Percentiles rank a stretch among this genome's conserved stretches.
Conservation (phyloP, 75 land plant species). For the Cupressus sempervirens region DNA sequence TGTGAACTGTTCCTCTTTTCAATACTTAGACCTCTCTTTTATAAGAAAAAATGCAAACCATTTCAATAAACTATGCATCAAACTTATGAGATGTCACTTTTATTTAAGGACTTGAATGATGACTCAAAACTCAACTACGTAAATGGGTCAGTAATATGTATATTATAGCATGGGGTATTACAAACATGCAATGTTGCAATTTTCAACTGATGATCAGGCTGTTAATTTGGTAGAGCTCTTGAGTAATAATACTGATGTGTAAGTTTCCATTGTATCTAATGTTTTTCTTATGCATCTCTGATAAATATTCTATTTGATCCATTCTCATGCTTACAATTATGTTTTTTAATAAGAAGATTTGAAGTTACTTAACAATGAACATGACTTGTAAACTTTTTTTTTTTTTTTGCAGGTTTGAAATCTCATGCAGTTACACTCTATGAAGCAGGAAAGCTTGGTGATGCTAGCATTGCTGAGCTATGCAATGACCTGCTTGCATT, state of each 20-base stretch:
- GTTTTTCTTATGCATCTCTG: neutral
- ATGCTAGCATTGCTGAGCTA: slow-evolving; percentile 81
- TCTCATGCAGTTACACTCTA: slow-evolving; percentile 98
- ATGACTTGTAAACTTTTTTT: neutral
- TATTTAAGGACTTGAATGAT: neutral
- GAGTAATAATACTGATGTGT: neutral
- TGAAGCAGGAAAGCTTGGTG: slow-evolving; percentile 98
- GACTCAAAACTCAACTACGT: neutral
- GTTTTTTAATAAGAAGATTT: neutral
- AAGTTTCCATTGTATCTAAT: neutral
- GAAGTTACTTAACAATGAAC: neutral
- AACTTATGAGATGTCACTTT: neutral
- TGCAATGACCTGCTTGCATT: slow-evolving; percentile 79
- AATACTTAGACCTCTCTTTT: too few species aligned
- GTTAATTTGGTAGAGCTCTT: neutral
- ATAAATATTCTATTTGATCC: neutral
- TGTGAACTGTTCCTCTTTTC: too few species aligned
- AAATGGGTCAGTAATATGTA: neutral
- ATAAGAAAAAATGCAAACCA: neutral
- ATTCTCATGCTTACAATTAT: neutral
- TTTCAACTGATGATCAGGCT: neutral
- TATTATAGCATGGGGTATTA: neutral
- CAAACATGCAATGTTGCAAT: neutral
- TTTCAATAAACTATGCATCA: neutral
- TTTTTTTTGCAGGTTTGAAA: slow-evolving; percentile 71